A percentile compares a stretch with the other conserved stretches of the same genome.
Conservation (phyloP, 2,329 filamentous ascomycete genomes). For the Leptographium radiaticola region DNA sequence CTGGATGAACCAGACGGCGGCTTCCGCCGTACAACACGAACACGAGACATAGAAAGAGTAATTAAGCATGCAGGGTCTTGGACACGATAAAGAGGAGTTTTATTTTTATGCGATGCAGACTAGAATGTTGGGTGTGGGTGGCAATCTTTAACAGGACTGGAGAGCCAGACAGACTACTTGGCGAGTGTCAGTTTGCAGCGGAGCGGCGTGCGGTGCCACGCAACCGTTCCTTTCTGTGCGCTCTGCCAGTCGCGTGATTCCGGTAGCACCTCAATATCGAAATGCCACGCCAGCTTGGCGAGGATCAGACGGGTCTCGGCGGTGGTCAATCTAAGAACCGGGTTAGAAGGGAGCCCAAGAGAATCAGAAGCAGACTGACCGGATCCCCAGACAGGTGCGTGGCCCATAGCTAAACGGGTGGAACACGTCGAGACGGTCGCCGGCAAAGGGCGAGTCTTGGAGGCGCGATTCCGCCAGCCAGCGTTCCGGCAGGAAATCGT, state of each 20-base stretch:
- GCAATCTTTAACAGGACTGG: background rate
- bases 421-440: constrained; percentile 20
- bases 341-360: background rate
- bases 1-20: constrained; percentile 61
- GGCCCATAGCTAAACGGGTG: constrained; percentile 34
- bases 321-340: constrained; percentile 13
- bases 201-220: background rate
- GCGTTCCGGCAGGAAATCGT: constrained; percentile 21
- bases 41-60: background rate
- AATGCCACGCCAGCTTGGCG: constrained; percentile 12
- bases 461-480: constrained; percentile 15
- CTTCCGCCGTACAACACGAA: background rate
- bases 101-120: background rate
- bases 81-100: background rate
- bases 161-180: background rate
- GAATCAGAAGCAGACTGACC: background rate
- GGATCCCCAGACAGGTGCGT: constrained; percentile 32
- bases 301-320: constrained; percentile 11
- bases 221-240: background rate
- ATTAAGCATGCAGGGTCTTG: background rate
- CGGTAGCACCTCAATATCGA: constrained; percentile 12
- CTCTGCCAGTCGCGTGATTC: background rate
- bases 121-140: background rate
- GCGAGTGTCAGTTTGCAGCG: background rate
- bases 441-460: constrained; percentile 11